Evolutionary conservation across 1,139 yeast species (phyloP).

Genomic region (Kluyveromyces sp.): DNA sequence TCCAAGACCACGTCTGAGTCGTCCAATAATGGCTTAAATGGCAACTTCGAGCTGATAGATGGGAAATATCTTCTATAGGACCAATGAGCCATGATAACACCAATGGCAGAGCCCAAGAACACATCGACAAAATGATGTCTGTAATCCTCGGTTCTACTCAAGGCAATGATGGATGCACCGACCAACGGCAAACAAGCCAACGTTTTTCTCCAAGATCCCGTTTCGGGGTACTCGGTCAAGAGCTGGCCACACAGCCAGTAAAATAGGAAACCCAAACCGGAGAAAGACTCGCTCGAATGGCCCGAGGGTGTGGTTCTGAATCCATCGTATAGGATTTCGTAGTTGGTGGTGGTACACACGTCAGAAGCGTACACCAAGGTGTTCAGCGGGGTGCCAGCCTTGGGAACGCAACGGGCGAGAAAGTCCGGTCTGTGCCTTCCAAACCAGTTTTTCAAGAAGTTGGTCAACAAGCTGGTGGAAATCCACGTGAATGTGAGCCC

Average conservation of each 20-base stretch:
- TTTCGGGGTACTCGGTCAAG: slow-evolving; percentile 35
- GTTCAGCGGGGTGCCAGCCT: slow-evolving; percentile 41
- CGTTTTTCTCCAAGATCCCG: slow-evolving; percentile 51
- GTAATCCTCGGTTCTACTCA: slow-evolving; percentile 71
- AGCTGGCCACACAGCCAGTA: slow-evolving; percentile 63
- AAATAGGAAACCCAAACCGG: slow-evolving; percentile 58
- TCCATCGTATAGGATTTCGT: slow-evolving; percentile 51
- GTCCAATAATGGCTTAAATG: slow-evolving; percentile 36
- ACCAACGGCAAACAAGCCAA: slow-evolving; percentile 40
- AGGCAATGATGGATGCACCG: slow-evolving; percentile 59
- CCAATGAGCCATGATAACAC: slow-evolving; percentile 39
- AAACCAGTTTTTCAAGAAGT: slow-evolving; percentile 60
- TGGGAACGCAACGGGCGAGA: slow-evolving; percentile 60
- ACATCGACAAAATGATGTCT: slow-evolving; percentile 74
- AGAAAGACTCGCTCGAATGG: slow-evolving; percentile 58
- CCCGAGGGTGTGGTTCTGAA: slow-evolving; percentile 78
- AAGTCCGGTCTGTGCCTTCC: slow-evolving; percentile 80
- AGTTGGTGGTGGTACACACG: slow-evolving; percentile 52
- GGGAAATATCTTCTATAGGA: slow-evolving; percentile 46
- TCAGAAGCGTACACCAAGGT: slow-evolving; percentile 47
- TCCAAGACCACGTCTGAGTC: slow-evolving; percentile 32
- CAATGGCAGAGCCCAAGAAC: slow-evolving; percentile 51
- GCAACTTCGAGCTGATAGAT: slow-evolving; percentile 25
- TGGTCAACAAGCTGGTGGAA: slow-evolving; percentile 54
- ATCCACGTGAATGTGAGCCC: slow-evolving; percentile 48